A percentile compares a stretch with the other conserved stretches of the same genome.
Evolutionary conservation across 306 rosid species (phyloP).

Genomic region (Abrus precatorius): DNA sequence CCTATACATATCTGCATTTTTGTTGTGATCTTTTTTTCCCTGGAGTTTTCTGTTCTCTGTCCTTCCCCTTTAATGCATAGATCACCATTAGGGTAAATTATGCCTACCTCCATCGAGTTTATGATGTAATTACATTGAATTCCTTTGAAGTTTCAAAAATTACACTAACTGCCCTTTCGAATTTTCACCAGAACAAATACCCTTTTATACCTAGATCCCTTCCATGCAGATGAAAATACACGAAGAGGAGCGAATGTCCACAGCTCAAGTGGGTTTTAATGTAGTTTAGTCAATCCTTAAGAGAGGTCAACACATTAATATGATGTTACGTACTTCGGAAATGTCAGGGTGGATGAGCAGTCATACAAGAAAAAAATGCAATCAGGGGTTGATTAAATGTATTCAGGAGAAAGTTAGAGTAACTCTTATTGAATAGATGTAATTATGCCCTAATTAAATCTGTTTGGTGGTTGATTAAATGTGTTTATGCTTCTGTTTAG

Average conservation of each 20-base stretch:
- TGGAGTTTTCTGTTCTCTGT: conserved; percentile 21
- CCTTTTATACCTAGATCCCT: not conserved
- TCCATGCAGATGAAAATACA: conserved; percentile 25
- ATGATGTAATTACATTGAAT: not conserved
- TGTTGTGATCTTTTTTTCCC: not conserved
- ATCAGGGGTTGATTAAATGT: not conserved
- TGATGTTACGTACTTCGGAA: conserved; percentile 18
- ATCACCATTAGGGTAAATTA: conserved; percentile 13
- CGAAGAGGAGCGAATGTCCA: conserved; percentile 10
- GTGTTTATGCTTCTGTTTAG: conserved; percentile 19
- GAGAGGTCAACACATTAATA: conserved; percentile 19
- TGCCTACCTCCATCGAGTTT: conserved; percentile 14
- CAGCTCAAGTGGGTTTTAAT: no score
- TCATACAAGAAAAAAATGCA: conserved; percentile 22
- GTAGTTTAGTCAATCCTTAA: conserved; percentile 2
- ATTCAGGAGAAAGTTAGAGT: conserved; percentile 5
- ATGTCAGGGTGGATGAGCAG: not conserved
- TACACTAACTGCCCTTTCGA: not conserved
- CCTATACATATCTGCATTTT: conserved; percentile 21
- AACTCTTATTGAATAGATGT: conserved; percentile 11
- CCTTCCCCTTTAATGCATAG: conserved; percentile 18
- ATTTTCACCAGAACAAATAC: not conserved
- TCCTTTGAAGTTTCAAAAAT: conserved; percentile 4
- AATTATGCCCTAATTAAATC: not conserved
- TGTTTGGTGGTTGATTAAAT: conserved; percentile 1